Evolutionary conservation across 2,329 filamentous ascomycete species (phyloP), one percentile per base, ranked within the genome.

Genomic region (Metarhizium album): DNA sequence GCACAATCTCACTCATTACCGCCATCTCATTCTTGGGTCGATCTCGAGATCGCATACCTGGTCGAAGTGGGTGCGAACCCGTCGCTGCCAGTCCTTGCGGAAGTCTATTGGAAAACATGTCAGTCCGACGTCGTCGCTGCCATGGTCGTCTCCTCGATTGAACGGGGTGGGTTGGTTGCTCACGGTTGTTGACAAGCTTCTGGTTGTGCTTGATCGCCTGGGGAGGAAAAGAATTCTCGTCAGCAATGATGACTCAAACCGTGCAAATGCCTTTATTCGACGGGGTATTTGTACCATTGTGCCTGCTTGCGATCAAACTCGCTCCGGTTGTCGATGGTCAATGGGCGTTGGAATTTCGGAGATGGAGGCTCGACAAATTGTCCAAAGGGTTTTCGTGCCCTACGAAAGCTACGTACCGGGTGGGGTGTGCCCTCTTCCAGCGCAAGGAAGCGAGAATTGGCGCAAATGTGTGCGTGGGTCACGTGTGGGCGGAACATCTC

Each of bases 201-300:
- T 96, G 90, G 81, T 97, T 97, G 87, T 96, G 90, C 85, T 95
- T 95, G 89, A 97, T 95, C 82, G 91, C 87, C 90, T 85, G 61
- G 50, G n/a, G n/a, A n/a, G n/a, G 59, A 50, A 54, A 51, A 64
- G 61, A 57, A 51, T 51, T 63, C 4, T 57, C 47, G 53, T 65
- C 52, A 66, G 64, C 56, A 67, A 66, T 58, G 61, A 62, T 53
- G 54, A 54, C 57, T 54, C 59, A 53, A 31, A 48, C 51, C 51
- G 48, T 57, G 55, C 42, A 49, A 45, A 50, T 55, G 43, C 55
- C 54, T 55, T 50, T 53, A 55, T 57, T 58, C 57, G 56, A 57
- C 48, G 50, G 54, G 50, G 33, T 49, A 49, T 55, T 47, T 71
- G 65, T 70, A 76, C 74, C 74, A 76, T 77, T 76, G 65, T 76